Conservation (phyloP, 176 grass and related monocot species). For the Phyllostachys edulis region DNA sequence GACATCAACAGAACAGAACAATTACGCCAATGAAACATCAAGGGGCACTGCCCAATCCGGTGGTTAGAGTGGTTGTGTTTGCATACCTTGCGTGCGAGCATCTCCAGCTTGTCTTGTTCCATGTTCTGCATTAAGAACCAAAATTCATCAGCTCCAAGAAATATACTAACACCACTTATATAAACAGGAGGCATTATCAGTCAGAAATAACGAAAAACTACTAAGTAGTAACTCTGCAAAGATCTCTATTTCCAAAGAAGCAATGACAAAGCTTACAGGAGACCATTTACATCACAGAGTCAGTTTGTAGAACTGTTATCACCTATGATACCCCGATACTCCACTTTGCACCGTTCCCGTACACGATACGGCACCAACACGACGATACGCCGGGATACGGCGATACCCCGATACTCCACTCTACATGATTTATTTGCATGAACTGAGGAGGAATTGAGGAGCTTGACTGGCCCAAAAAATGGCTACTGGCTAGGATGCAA, state of each 20-base stretch:
- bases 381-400: too few relatives aligned
- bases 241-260: conserved; percentile 15
- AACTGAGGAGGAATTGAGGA: too few relatives aligned
- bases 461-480: too few relatives aligned
- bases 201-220: neutral
- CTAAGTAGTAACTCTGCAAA: neutral
- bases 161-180: neutral
- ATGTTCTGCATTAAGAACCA: conserved; percentile 62
- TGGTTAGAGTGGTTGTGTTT: neutral
- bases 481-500: too few relatives aligned
- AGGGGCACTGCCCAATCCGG: neutral
- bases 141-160: neutral
- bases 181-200: neutral
- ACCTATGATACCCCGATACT: too few relatives aligned
- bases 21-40: neutral
- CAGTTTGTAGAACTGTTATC: neutral
- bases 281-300: neutral
- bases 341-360: too few relatives aligned
- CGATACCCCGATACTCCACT: too few relatives aligned
- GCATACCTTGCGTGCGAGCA: conserved; percentile 65
- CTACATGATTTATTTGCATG: too few relatives aligned
- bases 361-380: too few relatives aligned
- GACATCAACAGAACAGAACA: neutral
- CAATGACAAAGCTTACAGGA: neutral
- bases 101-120: conserved; percentile 84